Evolutionary conservation across 2,329 filamentous ascomycete genomes (phyloP), one percentile per base, ranked within the genome.

Genomic region (Colletotrichum brevisporum): DNA sequence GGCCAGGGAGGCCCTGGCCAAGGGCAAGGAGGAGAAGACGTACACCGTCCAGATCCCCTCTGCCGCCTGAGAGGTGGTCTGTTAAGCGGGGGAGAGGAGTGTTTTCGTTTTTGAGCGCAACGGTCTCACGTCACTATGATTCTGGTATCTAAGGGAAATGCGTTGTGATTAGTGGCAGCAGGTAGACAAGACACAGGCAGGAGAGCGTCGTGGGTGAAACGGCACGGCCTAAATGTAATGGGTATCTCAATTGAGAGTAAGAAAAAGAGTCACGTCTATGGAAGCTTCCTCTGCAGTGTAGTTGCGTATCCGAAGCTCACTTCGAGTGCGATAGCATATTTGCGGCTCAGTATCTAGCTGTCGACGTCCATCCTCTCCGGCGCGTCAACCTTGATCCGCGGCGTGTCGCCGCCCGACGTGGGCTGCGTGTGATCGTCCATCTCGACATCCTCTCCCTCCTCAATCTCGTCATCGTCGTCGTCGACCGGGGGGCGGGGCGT

Each of bases 341-440:
- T 6, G 9, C 31, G 31, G 31, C 31, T 36, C 9, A 36, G 31
- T 10, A 21, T 31, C 55, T 67, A 67, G 26, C 45, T 68, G 82
- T 93, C 82, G 55, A 84, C 78, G 64, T 94, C 92, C 92, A 94
- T 94, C 75, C 83, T 87, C 50, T 83, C 81, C 27, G 85, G 82
- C 24, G 83, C 81, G 67, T 89, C 85, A 56, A 89, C 80, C 21
- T 80, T 83, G 59, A 87, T 85, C 71, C 78, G 80, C 41, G 85
- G 84, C 16, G 83, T 82, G 64, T 85, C 80, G 5, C 83, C 82
- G n/a, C 80, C 81, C 10, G 64, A 71, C 24, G 64, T 66, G 27
- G 78, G 78, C 4, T 79, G 80, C 1, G 76, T 77, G 60, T 79
- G 76, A 31, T 89, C 89, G 10, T 83, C 83, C 87, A 91, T 91